phyloP scores from a whole-genome alignment of 768 basidiomycete species.

The Crassisporium funariophilum region DNA sequence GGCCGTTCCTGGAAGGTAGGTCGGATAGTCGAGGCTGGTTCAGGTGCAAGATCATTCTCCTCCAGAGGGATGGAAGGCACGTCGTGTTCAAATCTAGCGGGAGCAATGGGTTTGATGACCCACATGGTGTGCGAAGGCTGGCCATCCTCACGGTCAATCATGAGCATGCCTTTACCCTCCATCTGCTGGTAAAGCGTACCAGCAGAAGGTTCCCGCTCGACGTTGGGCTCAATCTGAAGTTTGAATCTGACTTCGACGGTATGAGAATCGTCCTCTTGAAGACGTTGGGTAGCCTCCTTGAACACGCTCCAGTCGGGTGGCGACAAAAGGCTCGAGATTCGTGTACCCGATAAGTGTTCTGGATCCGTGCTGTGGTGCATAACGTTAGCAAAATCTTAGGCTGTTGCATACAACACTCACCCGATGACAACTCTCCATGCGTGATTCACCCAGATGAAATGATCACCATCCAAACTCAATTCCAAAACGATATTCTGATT shows the following conservation, averaged over 20 bases:
- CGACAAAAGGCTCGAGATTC: constrained; percentile 80
- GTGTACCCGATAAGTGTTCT: constrained; percentile 72
- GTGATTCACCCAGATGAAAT: constrained; percentile 94
- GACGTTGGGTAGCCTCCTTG: constrained; percentile 78
- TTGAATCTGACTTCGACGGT: constrained; percentile 93
- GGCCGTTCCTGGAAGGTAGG: constrained; percentile 35
- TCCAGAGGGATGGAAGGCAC: constrained; percentile 64
- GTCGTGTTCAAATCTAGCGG: constrained; percentile 68
- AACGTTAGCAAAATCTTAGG: constrained; percentile 1
- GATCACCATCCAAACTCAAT: constrained; percentile 90
- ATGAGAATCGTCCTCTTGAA: constrained; percentile 90
- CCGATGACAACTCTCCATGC: constrained; percentile 93
- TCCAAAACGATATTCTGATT: constrained; percentile 97
- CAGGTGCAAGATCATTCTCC: constrained; percentile 45
- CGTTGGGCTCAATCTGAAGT: constrained; percentile 70
- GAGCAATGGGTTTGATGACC: constrained; percentile 85
- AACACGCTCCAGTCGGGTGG: constrained; percentile 83
- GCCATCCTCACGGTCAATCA: constrained; percentile 89
- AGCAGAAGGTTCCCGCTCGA: constrained; percentile 55
- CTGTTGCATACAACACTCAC: constrained; percentile 44
- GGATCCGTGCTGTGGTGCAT: constrained; percentile 68
- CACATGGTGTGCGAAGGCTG: constrained; percentile 96
- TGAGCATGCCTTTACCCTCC: constrained; percentile 99
- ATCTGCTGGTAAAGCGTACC: constrained; percentile 75
- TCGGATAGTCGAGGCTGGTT: constrained; percentile 43